Base-by-base conservation (phyloP, 2,329 filamentous ascomycete species). In the Magnaporthales sp. region DNA sequence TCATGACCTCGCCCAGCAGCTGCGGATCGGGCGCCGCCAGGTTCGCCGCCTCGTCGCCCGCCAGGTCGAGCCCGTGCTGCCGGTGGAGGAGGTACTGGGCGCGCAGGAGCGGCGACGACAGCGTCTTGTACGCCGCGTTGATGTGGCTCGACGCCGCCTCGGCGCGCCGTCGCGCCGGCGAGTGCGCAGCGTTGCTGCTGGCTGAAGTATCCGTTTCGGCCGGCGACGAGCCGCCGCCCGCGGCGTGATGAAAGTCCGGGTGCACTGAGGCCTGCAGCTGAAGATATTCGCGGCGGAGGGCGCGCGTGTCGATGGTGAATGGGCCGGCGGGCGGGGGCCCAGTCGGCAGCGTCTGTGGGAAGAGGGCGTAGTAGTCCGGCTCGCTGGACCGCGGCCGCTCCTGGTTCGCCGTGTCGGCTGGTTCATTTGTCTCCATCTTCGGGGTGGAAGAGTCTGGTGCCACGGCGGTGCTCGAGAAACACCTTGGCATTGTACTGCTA, bases 101-200 rank as follows among this genome's bases (percentile, higher is more conserved):
- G 27, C 95, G 87, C 63, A 86, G 77, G 13, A 99, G 81, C 19
- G 95, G 93, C 71, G 89, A 86, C 64, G 86, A 81, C 0, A 99
- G 85, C 2, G 93, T 97, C 73, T 87, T 89, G 83, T 96, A 98
- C 0, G 95, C 95, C 70, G 93, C 89, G 81, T 98, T 98, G 76
- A 98, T 93, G 29, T 86, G 84, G 8, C 92, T 86, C 10, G 91
- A 95, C n/a, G 89, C 81, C 0, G 88, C 90, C 76, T 96, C 91
- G 24, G 93, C 92, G 63, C 84, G 73, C 29, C 71, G 67, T 75
- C 79, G 71, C 70, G 73, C 69, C 26, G 54, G 51, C 2, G 72
- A 69, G 66, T 69, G 68, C 7, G 60, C 64, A 30, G 58, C 30
- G 2, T 10, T 29, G 24, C 4, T 27, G 19, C 26, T 27, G 24